Base-by-base conservation (phyloP, 1,284 basidiomycete genomes). In the Trichosporon coremiiforme region DNA sequence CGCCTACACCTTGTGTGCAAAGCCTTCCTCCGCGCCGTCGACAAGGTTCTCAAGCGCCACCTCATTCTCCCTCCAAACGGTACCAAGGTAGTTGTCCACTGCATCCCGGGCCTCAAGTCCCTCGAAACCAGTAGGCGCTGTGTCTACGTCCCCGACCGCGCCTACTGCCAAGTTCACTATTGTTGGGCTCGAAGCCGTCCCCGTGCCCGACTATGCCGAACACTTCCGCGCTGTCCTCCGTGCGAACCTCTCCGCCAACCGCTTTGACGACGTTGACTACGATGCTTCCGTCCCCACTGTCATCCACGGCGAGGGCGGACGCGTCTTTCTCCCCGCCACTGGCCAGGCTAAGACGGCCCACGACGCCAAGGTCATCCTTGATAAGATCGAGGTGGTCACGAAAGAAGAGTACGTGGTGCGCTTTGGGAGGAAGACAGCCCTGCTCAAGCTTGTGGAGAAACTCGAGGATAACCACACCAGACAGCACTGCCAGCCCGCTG, bases 161-260 rank as follows among this genome's bases (percentile, higher is more conserved):
- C 47, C 47, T 4, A 22, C 3, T 10, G 47, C 47, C 47, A 3
- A 13, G 4, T 60, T 60, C 57, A 60, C 57, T 2, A 60, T 60
- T 25, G 31, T 60, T 13, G 57, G 57, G 10, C 31, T 60, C 15
- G 57, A 60, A 8, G 57, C 57, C 10, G 31, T 60, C 4, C 31
- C 57, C 7, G 31, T 60, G 5, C 57, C 31, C 0, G 15, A 60
- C 29, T 60, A 60, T n/a, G 57, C 29, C 5, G 2, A 33, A 7
- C 29, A 60, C 17, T 60, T 60, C 57, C 31, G 57, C 31, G 15
- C 57, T 10, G 57, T 33, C 1, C 57, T 60, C 31, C 57, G 57
- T n/a, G 29, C 33, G 57, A 31, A 60, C 57, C 29, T 60, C 4
- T 15, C 57, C 7, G 57, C 57, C 1, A 60, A 60, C 31, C 29